These are phyloP conservation scores for Stephanodiscus triporus DNA, from an alignment of 108 stramenopile species.

Conservation along the genomic window DNA sequence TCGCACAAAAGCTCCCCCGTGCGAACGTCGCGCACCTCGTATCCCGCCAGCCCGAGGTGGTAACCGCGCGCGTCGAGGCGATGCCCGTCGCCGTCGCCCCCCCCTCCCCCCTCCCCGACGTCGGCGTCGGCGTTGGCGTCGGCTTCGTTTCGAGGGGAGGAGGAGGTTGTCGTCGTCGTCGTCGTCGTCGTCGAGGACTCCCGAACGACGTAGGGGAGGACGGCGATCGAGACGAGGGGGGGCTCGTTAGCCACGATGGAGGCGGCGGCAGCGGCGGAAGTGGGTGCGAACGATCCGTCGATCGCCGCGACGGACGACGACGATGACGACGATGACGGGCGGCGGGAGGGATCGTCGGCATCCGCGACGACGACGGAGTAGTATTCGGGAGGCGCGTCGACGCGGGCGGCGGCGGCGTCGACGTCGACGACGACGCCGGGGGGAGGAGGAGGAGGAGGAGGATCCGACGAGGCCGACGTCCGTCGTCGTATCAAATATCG, in stretches of 20 bases:
- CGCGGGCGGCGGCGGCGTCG: no score
- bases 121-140: no score
- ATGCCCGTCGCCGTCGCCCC: constrained; percentile 18
- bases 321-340: no score
- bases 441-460: no score
- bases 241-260: no score
- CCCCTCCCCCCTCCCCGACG: no score
- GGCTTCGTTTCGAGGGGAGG: no score
- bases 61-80: constrained; percentile 74
- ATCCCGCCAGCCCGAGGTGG: constrained; percentile 75
- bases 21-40: constrained; percentile 61
- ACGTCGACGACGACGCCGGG: no score
- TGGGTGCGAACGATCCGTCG: neutral
- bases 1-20: constrained; percentile 70
- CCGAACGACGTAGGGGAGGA: neutral
- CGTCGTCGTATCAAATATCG: constrained; percentile 24
- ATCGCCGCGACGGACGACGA: neutral
- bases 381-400: neutral
- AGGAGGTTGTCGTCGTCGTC: no score
- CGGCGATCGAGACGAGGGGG: constrained; percentile 1
- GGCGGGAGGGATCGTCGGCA: no score
- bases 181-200: constrained; percentile 15
- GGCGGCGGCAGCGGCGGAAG: neutral
- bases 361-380: neutral
- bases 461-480: neutral